These are phyloP conservation scores for Yueomyces sinensis DNA, from an alignment of 805 yeast genomes.

Conservation along the genomic window DNA sequence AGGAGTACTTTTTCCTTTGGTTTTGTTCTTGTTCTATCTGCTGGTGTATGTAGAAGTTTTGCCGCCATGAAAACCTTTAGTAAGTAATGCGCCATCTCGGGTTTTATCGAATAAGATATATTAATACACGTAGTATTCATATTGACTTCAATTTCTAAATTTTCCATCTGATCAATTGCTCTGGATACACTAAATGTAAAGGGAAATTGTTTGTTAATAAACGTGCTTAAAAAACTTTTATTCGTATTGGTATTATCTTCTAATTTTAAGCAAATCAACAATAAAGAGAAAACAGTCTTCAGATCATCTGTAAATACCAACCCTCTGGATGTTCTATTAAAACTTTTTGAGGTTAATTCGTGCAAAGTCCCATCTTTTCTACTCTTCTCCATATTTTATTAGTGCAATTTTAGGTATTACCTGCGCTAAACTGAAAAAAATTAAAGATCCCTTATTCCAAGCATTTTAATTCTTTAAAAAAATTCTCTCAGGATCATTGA, in stretches of 20 bases:
- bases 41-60: constrained; percentile 59
- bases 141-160: constrained; percentile 35
- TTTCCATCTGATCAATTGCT: constrained; percentile 40
- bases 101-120: constrained; percentile 40
- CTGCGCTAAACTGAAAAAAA: too few species aligned
- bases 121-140: constrained; percentile 38
- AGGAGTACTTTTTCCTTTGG: constrained; percentile 32
- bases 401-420: too few species aligned
- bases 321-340: constrained; percentile 40
- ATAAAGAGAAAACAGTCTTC: constrained; percentile 44
- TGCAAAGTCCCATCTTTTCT: constrained; percentile 19
- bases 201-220: constrained; percentile 27
- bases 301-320: constrained; percentile 42
- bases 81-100: constrained; percentile 34
- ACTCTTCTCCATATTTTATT: neutral
- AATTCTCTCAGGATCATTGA: too few species aligned
- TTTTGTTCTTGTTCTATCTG: constrained; percentile 47
- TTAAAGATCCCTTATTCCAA: too few species aligned
- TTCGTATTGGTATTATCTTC: constrained; percentile 13
- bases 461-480: too few species aligned
- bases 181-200: constrained; percentile 39
- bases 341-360: constrained; percentile 31
- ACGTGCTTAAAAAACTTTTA: constrained; percentile 17
- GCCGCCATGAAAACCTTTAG: constrained; percentile 43
- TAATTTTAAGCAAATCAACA: constrained; percentile 32